phyloP scores from a whole-genome alignment of 208 protist species.

The Spongospora subterranea region DNA sequence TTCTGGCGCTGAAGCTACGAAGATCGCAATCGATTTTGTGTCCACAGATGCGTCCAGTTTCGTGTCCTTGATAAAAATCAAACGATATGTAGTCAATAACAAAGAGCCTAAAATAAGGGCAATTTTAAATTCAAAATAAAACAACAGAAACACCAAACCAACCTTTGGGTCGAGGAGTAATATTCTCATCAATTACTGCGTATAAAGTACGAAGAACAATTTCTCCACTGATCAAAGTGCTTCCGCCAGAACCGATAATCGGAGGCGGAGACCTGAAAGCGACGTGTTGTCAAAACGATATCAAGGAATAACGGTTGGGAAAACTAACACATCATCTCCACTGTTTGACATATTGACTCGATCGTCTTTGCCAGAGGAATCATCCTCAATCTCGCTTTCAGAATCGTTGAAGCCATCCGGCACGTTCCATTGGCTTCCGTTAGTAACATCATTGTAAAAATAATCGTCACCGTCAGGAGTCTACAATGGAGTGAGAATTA shows the following conservation, averaged over 20 bases:
- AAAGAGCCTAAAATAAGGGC: not conserved
- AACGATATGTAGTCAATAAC: constrained; percentile 13
- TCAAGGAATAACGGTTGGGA: not conserved
- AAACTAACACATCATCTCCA: not conserved
- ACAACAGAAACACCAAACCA: not conserved
- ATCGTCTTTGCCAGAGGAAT: too few species aligned
- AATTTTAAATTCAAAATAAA: not conserved
- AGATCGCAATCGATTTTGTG: not conserved
- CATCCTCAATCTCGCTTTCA: not conserved
- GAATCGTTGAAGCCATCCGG: not conserved
- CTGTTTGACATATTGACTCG: not conserved
- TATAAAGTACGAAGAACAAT: constrained; percentile 41
- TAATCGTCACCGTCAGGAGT: not conserved
- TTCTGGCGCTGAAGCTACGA: not conserved
- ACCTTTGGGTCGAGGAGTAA: constrained; percentile 13
- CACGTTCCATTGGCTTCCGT: not conserved
- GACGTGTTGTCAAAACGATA: not conserved
- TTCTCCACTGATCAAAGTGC: not conserved
- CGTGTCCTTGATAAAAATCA: not conserved
- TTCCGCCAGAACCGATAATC: too few species aligned
- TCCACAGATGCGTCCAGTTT: too few species aligned
- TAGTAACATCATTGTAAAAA: not conserved
- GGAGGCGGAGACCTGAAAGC: not conserved
- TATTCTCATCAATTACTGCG: constrained; percentile 42
- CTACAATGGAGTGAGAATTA: not conserved